Base-by-base conservation (phyloP, 345 rosid genomes). In the Odontarrhena argentea region DNA sequence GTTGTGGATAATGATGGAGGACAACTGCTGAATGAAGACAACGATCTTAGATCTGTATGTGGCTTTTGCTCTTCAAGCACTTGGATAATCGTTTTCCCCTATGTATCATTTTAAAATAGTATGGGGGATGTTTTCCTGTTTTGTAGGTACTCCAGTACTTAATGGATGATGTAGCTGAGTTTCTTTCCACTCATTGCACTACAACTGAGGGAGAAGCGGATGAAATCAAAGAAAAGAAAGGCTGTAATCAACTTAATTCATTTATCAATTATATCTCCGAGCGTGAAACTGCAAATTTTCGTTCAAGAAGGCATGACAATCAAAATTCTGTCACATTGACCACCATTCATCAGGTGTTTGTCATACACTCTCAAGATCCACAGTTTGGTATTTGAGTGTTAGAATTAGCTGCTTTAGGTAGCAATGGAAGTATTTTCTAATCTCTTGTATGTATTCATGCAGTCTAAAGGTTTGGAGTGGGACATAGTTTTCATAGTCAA, bases 391-490 rank as follows among this genome's bases (percentile, higher is more conserved):
- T 55, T 22, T 51, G 28, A 32, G 62, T 63, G 52, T 50, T 35
- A 73, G 62, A 14, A 44, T 56, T 35, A 65, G 37, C 65, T 73
- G 30, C 61, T 50, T 41, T 47, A 43, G 41, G 48, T 36, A 51
- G 50, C 18, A 35, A 26, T 66, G 48, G 11, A 58, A 58, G 57
- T 63, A 48, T 49, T 37, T 60, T 56, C 67, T 47, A 61, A 41
- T 51, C 48, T 52, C 59, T 13, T 73, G 50, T 46, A 32, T 47
- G 60, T 44, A 43, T 74, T 48, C 74, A 54, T 79, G 87, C 86
- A 90, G 98, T 90, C 98, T 22, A 93, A 93, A 82, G 98, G 98
- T 75, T 80, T 93, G 67, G 98, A 93, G 63, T 93, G 98, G 98
- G 98, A 90, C 78, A 58, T 77, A 37, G 97, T 90, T 76, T 93